A percentile compares a stretch with the other conserved stretches of the same genome.
phyloP scores from a whole-genome alignment of 257 asterid genomes.

The Nicotiana attenuata region DNA sequence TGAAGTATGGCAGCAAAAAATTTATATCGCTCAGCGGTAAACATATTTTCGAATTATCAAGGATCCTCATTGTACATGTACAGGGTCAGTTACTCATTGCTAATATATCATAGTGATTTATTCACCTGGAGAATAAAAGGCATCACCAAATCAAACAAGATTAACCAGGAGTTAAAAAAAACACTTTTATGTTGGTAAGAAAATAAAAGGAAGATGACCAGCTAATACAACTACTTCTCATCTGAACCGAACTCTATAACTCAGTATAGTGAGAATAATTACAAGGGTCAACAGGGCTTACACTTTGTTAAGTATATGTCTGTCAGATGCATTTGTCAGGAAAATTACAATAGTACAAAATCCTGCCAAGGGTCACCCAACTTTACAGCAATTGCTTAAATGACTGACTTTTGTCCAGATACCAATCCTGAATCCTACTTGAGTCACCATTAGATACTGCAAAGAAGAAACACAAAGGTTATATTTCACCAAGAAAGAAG shows the following conservation, averaged over 20 bases:
- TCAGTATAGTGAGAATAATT: neutral
- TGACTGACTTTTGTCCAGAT: conserved; percentile 10
- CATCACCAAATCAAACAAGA: conserved; percentile 7
- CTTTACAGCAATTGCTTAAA: conserved; percentile 20
- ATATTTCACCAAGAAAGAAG: neutral
- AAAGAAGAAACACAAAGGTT: neutral
- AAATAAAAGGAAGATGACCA: neutral
- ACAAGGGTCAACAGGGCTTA: conserved; percentile 29
- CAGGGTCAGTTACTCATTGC: neutral
- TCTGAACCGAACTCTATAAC: neutral
- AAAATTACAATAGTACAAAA: conserved; percentile 34
- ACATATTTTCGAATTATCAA: neutral
- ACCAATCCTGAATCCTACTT: conserved; percentile 11
- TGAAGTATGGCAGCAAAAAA: neutral
- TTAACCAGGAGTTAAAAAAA: neutral
- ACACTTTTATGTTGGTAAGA: neutral
- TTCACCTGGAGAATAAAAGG: neutral
- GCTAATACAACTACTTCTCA: neutral
- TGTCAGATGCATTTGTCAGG: conserved; percentile 37
- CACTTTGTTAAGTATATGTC: conserved; percentile 28
- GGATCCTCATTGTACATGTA: neutral
- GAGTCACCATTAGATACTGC: conserved; percentile 17
- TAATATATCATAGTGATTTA: neutral
- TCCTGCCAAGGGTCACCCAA: conserved; percentile 35
- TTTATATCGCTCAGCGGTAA: neutral